These are phyloP conservation scores for Eimeria praecox DNA, from an alignment of 169 alveolate species.

Conservation along the genomic window DNA sequence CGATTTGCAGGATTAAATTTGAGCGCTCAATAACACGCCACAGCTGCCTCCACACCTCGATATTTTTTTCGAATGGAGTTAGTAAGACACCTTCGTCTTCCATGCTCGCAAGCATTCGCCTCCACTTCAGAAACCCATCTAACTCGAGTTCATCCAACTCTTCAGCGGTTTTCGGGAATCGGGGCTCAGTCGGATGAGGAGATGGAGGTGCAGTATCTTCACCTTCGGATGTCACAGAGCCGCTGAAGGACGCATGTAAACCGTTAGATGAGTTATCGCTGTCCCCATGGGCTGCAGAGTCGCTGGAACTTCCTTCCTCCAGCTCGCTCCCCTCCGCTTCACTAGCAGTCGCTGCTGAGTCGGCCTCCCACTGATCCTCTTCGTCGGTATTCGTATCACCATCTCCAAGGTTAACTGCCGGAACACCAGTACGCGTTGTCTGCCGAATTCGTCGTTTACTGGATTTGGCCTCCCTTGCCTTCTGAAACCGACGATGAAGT, in stretches of 20 bases:
- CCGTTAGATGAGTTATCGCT: neutral
- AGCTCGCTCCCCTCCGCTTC: conserved; percentile 12
- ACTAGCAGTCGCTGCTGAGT: neutral
- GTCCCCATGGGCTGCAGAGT: neutral
- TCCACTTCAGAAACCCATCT: conserved; percentile 82
- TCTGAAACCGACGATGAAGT: conserved; percentile 40
- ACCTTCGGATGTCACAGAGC: conserved; percentile 8
- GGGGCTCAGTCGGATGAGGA: neutral
- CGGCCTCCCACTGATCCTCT: conserved; percentile 9
- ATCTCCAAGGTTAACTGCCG: neutral
- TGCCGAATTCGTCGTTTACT: neutral
- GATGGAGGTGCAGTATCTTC: neutral
- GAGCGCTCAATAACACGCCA: conserved; percentile 99
- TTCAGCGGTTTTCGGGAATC: conserved; percentile 57
- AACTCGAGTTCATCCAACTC: conserved; percentile 71
- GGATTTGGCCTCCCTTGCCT: conserved; percentile 5
- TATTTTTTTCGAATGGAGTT: conserved; percentile 99
- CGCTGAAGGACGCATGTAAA: neutral
- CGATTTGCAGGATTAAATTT: conserved; percentile 96
- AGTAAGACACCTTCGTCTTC: conserved; percentile 83
- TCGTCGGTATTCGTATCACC: neutral
- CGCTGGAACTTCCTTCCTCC: neutral
- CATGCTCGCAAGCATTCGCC: conserved; percentile 70
- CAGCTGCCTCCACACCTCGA: conserved; percentile 99
- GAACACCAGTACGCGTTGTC: neutral